These are phyloP conservation scores for Fusarium dlaminii DNA, from an alignment of 2,329 filamentous ascomycete species.

Conservation along the genomic window DNA sequence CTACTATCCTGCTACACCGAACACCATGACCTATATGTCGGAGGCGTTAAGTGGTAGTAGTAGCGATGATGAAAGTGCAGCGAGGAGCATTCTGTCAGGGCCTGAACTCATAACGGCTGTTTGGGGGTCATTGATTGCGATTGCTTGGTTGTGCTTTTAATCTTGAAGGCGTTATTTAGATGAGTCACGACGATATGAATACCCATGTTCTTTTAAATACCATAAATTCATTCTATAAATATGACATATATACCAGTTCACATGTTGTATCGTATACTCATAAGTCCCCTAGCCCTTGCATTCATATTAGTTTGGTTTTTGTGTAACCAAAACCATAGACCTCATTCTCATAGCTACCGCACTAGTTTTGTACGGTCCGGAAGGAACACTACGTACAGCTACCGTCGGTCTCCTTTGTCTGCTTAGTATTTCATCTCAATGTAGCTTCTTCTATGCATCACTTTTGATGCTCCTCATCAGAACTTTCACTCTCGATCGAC, in stretches of 20 bases:
- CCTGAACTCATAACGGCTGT: neutral
- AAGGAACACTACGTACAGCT: neutral
- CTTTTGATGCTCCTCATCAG: conserved; percentile 3
- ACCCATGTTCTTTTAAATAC: conserved; percentile 7
- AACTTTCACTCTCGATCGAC: neutral
- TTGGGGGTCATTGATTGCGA: conserved; percentile 1
- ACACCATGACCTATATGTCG: conserved; percentile 46
- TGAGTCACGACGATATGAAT: conserved; percentile 14
- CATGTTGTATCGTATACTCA: neutral
- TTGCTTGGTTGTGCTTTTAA: conserved; percentile 22
- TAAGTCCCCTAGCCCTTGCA: neutral
- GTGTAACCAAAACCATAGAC: too few relatives aligned
- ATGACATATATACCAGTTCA: neutral
- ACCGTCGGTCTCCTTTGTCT: neutral
- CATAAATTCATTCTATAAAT: neutral
- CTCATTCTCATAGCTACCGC: neutral
- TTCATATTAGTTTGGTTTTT: neutral
- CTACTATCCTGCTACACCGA: conserved; percentile 57
- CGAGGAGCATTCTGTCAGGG: neutral
- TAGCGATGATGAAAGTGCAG: neutral
- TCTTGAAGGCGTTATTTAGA: neutral
- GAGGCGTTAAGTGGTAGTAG: neutral
- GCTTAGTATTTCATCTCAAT: fast-evolving
- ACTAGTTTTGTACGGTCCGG: fast-evolving
- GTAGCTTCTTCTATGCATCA: neutral